Percentiles rank a stretch among this genome's conserved stretches.
Evolutionary conservation across 768 basidiomycete genomes (phyloP).

Genomic region (Collybia sordida): DNA sequence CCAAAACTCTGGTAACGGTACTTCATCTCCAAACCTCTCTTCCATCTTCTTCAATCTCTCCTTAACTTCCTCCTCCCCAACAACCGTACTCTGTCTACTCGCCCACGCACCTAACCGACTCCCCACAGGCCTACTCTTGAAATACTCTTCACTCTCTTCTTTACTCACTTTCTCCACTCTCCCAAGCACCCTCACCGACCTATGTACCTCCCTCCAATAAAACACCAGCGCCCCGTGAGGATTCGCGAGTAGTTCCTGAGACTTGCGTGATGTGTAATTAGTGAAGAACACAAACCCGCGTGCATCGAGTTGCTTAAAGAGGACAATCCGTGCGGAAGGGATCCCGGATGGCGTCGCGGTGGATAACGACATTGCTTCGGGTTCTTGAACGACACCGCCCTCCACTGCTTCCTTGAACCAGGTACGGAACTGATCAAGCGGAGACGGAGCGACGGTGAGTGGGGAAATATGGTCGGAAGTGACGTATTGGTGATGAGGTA

Average conservation of each 20-base stretch:
- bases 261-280: conserved; percentile 95
- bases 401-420: conserved; percentile 79
- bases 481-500: conserved; percentile 75
- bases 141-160: conserved; percentile 83
- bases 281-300: conserved; percentile 96
- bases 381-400: conserved; percentile 64
- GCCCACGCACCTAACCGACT: conserved; percentile 93
- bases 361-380: conserved; percentile 87
- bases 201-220: conserved; percentile 87
- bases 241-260: conserved; percentile 72
- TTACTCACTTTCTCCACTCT: conserved; percentile 73
- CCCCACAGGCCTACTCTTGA: conserved; percentile 74
- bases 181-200: conserved; percentile 83
- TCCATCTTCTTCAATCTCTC: conserved; percentile 57
- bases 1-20: conserved; percentile 87
- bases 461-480: conserved; percentile 65
- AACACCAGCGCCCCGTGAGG: conserved; percentile 83
- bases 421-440: conserved; percentile 79
- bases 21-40: conserved; percentile 52
- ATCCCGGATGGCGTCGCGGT: conserved; percentile 71
- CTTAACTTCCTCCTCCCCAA: conserved; percentile 71
- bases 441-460: conserved; percentile 56
- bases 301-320: conserved; percentile 87
- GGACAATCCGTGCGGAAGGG: conserved; percentile 86
- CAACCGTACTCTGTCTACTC: conserved; percentile 80